Conservation (phyloP, 495 filamentous ascomycete species). For the Xylaria grammica region DNA sequence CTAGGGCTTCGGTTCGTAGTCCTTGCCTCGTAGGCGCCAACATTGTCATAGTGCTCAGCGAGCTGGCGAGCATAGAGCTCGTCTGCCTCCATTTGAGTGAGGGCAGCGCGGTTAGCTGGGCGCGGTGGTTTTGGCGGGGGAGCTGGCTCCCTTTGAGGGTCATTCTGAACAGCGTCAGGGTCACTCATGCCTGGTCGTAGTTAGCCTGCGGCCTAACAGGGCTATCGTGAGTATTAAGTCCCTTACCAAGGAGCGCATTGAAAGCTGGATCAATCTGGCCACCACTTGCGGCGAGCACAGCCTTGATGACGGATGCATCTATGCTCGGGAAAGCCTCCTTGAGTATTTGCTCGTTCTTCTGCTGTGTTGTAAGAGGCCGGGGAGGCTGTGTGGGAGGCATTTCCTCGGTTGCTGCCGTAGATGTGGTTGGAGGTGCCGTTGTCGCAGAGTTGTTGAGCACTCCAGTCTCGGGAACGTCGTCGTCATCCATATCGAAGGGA, state of each 20-base stretch:
- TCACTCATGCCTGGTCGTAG: constrained; percentile 80
- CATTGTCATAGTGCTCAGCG: constrained; percentile 82
- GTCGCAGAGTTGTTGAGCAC: constrained; percentile 47
- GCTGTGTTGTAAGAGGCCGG: constrained; percentile 76
- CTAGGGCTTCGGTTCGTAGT: constrained; percentile 52
- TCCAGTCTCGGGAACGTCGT: constrained; percentile 69
- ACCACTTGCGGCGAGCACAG: constrained; percentile 83
- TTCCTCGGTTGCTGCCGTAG: constrained; percentile 46
- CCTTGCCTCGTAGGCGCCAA: constrained; percentile 56
- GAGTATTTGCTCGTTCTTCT: constrained; percentile 85
- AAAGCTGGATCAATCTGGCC: constrained; percentile 93
- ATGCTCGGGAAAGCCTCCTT: constrained; percentile 92
- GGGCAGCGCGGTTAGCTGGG: constrained; percentile 64
- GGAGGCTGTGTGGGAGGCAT: constrained; percentile 83
- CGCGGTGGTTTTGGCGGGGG: constrained; percentile 75
- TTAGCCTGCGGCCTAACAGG: neutral
- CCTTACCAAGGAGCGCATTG: constrained; percentile 85
- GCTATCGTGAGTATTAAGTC: neutral
- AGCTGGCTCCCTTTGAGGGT: constrained; percentile 43
- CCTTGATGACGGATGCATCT: constrained; percentile 81
- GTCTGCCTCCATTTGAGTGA: constrained; percentile 85
- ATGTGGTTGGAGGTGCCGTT: constrained; percentile 47
- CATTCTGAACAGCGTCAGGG: constrained; percentile 77
- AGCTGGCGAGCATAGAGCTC: constrained; percentile 93
- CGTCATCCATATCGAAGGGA: constrained; percentile 86